Conservation (phyloP, 192 early-diverging fungal species). For the Rhizophagus sp. region DNA sequence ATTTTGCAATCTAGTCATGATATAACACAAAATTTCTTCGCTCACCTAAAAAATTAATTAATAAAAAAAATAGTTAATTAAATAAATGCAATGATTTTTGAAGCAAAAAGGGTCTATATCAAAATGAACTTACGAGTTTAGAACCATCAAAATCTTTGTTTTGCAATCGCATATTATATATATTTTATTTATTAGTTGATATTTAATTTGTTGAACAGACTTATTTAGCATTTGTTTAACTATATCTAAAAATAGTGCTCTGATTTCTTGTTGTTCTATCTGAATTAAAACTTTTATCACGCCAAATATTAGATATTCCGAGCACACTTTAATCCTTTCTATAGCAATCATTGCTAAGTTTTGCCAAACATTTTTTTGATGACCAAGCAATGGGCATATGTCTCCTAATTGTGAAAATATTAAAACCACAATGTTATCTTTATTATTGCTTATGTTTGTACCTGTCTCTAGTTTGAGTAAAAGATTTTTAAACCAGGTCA, state of each 20-base stretch:
- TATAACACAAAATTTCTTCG: neutral
- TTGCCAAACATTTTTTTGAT: neutral
- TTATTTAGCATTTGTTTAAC: neutral
- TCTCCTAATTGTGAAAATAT: neutral
- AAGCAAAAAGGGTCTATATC: neutral
- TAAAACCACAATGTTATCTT: too few relatives aligned
- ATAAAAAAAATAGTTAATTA: neutral
- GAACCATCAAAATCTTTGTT: neutral
- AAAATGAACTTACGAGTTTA: neutral
- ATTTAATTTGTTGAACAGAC: neutral
- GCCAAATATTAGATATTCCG: neutral
- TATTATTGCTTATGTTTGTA: neutral
- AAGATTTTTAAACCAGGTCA: neutral
- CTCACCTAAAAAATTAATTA: neutral
- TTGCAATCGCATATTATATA: neutral
- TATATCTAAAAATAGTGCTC: neutral
- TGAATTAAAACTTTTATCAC: neutral
- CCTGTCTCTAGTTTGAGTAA: neutral
- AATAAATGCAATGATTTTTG: too few relatives aligned
- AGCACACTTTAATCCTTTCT: neutral
- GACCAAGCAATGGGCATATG: neutral
- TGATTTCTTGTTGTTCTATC: neutral
- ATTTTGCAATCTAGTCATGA: neutral
- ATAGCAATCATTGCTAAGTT: neutral
- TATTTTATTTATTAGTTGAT: neutral